phyloP scores from a whole-genome alignment of 306 rosid genomes.

The Prunus dulcis region DNA sequence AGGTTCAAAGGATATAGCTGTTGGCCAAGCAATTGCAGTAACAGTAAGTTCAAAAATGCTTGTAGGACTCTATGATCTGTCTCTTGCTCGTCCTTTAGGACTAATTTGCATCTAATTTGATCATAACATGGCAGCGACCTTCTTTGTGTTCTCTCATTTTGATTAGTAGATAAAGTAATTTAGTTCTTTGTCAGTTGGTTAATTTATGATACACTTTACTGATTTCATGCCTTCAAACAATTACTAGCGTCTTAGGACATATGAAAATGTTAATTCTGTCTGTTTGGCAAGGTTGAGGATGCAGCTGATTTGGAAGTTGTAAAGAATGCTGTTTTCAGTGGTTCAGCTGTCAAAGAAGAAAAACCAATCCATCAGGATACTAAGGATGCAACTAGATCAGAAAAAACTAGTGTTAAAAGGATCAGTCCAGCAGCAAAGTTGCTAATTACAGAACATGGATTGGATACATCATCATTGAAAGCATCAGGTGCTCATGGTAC shows the following conservation, averaged over 20 bases:
- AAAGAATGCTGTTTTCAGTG: slow-evolving; percentile 48
- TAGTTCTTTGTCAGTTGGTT: not conserved
- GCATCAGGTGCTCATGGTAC: slow-evolving; percentile 87
- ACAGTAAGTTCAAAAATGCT: slow-evolving; percentile 61
- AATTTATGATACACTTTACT: not conserved
- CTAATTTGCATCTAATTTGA: slow-evolving; percentile 1
- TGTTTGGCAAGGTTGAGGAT: slow-evolving; percentile 76
- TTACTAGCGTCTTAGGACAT: slow-evolving; percentile 22
- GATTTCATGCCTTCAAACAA: not conserved
- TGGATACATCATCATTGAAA: slow-evolving; percentile 65
- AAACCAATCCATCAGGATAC: slow-evolving; percentile 39
- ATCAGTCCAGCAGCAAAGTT: slow-evolving; percentile 93
- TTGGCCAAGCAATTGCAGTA: slow-evolving; percentile 93
- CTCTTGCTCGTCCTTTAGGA: slow-evolving; percentile 18
- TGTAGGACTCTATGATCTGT: slow-evolving; percentile 14
- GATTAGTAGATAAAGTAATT: not conserved
- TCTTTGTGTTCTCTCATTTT: not conserved
- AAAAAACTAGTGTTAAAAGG: slow-evolving; percentile 47
- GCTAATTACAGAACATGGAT: slow-evolving; percentile 72
- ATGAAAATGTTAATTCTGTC: slow-evolving; percentile 28
- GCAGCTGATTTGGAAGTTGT: slow-evolving; percentile 68
- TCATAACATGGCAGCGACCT: not conserved
- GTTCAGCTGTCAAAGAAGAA: slow-evolving; percentile 50
- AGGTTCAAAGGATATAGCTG: slow-evolving; percentile 90
- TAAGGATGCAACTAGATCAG: slow-evolving; percentile 38